phyloP scores from a whole-genome alignment of 495 filamentous ascomycete genomes.

The Alectoria sarmentosa region DNA sequence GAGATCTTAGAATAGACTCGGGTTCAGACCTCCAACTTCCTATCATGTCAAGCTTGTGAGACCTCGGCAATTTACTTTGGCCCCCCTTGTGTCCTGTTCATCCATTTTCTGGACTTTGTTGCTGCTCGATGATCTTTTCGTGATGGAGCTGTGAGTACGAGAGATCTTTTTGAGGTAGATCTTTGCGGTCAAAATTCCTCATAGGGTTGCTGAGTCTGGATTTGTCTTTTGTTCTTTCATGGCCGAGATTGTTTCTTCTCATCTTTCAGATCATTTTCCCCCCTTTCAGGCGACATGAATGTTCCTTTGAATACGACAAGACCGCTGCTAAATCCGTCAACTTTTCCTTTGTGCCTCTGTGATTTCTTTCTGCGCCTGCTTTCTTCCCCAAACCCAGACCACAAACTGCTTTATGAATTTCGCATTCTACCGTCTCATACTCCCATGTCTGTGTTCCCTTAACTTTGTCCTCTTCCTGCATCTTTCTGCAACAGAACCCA shows the following conservation, averaged over 20 bases:
- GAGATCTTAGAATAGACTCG: no score
- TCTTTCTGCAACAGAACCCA: no score
- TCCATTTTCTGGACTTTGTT: no score
- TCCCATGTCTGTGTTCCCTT: background rate
- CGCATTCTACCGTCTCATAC: background rate
- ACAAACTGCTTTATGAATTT: background rate
- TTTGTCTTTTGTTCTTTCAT: background rate
- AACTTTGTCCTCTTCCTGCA: background rate
- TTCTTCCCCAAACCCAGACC: no score
- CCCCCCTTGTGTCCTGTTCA: no score
- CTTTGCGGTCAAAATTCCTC: no score
- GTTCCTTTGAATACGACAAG: background rate
- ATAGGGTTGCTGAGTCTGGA: background rate
- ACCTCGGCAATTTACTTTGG: no score
- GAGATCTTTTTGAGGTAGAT: background rate
- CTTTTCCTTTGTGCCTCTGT: background rate
- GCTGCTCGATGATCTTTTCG: no score
- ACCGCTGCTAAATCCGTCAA: background rate
- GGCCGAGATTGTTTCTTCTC: background rate
- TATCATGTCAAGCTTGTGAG: no score
- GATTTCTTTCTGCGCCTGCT: background rate
- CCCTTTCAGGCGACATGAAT: background rate
- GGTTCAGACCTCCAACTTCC: no score
- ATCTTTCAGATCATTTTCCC: background rate
- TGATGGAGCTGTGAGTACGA: no score